These are phyloP conservation scores for Populus tomentosa DNA, from an alignment of 441 rosid species.

Conservation along the genomic window DNA sequence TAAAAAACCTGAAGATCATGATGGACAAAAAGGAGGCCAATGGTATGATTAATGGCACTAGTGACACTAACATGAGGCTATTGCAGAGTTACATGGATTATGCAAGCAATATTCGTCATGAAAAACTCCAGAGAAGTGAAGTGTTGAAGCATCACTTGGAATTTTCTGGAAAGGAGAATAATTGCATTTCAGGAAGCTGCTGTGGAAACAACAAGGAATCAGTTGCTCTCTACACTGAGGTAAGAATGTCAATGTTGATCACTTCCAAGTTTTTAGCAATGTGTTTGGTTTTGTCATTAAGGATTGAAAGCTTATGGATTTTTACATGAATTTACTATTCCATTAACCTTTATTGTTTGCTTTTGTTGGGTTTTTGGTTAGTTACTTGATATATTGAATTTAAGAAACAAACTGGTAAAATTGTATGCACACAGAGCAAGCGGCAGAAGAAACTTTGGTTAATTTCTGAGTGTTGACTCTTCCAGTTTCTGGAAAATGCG, in stretches of 20 bases:
- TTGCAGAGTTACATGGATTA: conserved; percentile 41
- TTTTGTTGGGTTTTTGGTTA: not conserved
- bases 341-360: not conserved
- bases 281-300: not conserved
- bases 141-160: conserved; percentile 21
- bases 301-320: not conserved
- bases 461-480: not conserved
- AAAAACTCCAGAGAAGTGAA: conserved; percentile 27
- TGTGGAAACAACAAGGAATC: conserved; percentile 28
- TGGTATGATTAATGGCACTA: conserved; percentile 26
- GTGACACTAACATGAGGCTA: conserved; percentile 40
- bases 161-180: conserved; percentile 11
- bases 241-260: conserved; percentile 15
- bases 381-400: not conserved
- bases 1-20: conserved; percentile 46
- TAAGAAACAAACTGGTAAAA: not conserved
- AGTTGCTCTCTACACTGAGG: conserved; percentile 42
- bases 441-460: not conserved
- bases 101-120: conserved; percentile 32
- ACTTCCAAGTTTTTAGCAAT: not conserved
- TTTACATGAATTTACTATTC: not conserved
- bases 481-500: not conserved
- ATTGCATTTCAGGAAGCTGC: conserved; percentile 28
- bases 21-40: conserved; percentile 31
- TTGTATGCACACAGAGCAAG: not conserved